Evolutionary conservation across 176 grass and related monocot genomes (phyloP).

Genomic region (Poa pratensis): DNA sequence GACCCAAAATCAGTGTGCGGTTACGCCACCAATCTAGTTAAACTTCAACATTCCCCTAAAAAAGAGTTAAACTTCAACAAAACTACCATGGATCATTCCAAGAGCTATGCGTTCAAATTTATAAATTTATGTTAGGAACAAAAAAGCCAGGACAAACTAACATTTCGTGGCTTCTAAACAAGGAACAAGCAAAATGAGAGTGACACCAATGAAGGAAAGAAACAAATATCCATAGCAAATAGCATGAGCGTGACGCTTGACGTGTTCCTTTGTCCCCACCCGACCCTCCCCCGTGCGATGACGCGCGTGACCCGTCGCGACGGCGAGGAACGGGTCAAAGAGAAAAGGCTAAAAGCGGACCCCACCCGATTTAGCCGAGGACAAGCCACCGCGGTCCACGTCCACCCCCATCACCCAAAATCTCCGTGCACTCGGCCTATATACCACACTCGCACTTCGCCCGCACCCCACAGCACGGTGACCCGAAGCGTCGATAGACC

Average conservation of each 20-base stretch:
- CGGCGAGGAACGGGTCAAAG: conserved; percentile 41
- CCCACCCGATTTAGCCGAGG: conserved; percentile 46
- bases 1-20: too few relatives aligned
- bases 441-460: background rate
- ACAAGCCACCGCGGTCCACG: conserved; percentile 18
- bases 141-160: too few relatives aligned
- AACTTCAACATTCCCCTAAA: too few relatives aligned
- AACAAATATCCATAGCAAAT: background rate
- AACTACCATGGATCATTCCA: too few relatives aligned
- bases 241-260: background rate
- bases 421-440: conserved; percentile 26
- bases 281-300: too few relatives aligned
- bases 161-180: background rate
- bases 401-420: background rate
- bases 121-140: too few relatives aligned
- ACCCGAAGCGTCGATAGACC: background rate
- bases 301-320: background rate
- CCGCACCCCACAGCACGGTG: background rate
- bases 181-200: background rate
- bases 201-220: background rate
- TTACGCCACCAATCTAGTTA: too few relatives aligned
- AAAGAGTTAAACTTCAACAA: too few relatives aligned
- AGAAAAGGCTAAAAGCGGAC: conserved; percentile 31
- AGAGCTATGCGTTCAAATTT: too few relatives aligned
- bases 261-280: background rate